These are phyloP conservation scores for Pyrenochaeta sp. DNA, from an alignment of 2,329 filamentous ascomycete species.

Conservation along the genomic window DNA sequence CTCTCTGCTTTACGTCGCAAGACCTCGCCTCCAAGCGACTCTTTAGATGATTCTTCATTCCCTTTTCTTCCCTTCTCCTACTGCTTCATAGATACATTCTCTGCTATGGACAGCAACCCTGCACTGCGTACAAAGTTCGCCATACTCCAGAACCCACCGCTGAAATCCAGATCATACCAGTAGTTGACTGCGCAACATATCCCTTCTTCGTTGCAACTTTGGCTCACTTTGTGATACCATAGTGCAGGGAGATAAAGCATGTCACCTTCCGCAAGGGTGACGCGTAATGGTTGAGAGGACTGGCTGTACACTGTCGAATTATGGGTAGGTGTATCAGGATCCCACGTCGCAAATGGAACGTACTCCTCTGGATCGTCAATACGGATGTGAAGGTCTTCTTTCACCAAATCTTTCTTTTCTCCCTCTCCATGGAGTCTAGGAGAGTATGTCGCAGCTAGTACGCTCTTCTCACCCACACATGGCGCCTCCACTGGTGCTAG, in stretches of 20 bases:
- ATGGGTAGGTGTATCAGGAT: conserved; percentile 67
- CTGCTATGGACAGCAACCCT: conserved; percentile 31
- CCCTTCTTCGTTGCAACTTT: conserved; percentile 72
- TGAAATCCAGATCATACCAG: conserved; percentile 86
- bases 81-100: not conserved
- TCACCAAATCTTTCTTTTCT: conserved; percentile 16
- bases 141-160: conserved; percentile 71
- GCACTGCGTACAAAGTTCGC: conserved; percentile 59
- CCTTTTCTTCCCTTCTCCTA: not conserved
- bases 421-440: conserved; percentile 12
- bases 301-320: conserved; percentile 65
- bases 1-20: too few relatives aligned
- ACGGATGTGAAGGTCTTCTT: conserved; percentile 36
- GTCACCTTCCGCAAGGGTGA: conserved; percentile 76
- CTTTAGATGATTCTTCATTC: too few relatives aligned
- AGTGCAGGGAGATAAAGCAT: conserved; percentile 84
- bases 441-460: conserved; percentile 68
- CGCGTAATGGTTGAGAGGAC: conserved; percentile 68
- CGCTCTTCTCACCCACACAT: conserved; percentile 70
- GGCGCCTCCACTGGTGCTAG: conserved; percentile 75
- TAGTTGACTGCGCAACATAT: conserved; percentile 84
- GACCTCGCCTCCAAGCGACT: too few relatives aligned
- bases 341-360: conserved; percentile 78
- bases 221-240: conserved; percentile 84
- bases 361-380: conserved; percentile 50